These are phyloP conservation scores for Fusarium newnesense DNA, from an alignment of 2,329 filamentous ascomycete species.

Conservation along the genomic window DNA sequence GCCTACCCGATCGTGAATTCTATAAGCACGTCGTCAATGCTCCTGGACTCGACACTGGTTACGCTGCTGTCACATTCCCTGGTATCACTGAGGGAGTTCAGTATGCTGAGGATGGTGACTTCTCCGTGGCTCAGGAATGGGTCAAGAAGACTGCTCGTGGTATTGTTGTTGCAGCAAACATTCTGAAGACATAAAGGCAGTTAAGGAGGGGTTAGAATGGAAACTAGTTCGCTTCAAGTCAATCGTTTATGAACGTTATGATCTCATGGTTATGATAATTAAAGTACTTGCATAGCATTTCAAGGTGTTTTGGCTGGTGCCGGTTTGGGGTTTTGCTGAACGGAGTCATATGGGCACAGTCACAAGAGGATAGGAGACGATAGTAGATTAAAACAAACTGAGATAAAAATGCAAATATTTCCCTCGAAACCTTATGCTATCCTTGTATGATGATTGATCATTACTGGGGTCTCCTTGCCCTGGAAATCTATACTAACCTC, in stretches of 20 bases:
- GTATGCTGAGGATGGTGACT: conserved; percentile 52
- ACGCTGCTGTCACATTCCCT: conserved; percentile 55
- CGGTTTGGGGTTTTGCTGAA: background rate
- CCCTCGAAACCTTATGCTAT: rapidly evolving
- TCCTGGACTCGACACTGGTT: conserved; percentile 59
- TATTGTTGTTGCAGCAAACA: conserved; percentile 49
- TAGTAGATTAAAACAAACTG: rapidly evolving
- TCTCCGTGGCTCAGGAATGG: conserved; percentile 49
- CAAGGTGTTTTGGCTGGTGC: background rate
- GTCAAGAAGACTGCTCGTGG: conserved; percentile 49
- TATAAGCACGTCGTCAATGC: conserved; percentile 60
- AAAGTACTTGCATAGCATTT: background rate
- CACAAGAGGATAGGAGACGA: background rate
- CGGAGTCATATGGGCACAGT: background rate
- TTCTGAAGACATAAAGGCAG: conserved; percentile 41
- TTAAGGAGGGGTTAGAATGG: rapidly evolving
- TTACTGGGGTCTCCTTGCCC: rapidly evolving
- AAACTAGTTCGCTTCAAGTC: background rate
- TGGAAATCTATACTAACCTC: rapidly evolving
- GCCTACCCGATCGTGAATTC: conserved; percentile 57
- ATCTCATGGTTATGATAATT: conserved; percentile 7
- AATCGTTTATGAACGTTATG: conserved; percentile 11
- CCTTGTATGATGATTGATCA: background rate
- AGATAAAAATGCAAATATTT: rapidly evolving
- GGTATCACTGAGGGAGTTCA: conserved; percentile 76